Base-by-base conservation (phyloP, 1,139 yeast genomes). In the Magnusiomyces magnusii region DNA sequence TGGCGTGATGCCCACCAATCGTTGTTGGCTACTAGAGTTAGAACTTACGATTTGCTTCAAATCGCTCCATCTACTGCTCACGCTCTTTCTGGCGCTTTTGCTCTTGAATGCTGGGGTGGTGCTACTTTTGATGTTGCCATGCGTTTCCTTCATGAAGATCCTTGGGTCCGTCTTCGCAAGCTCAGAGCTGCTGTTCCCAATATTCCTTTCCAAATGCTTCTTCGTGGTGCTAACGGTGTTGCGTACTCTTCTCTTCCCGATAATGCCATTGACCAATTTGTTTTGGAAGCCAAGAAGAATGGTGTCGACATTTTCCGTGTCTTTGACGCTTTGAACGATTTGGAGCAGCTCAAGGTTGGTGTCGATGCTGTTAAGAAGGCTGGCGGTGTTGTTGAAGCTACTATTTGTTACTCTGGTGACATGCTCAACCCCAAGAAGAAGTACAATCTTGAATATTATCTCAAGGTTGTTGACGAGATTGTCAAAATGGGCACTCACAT, bases 1-100 rank as follows among this genome's bases (percentile, higher is more conserved):
- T 93, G 99, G 99, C 89, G 99, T 84, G 99, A 93, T 76, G 99
- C 99, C 47, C 99, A 95, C 76, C 99, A 93, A 79, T 91, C 98
- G n/a, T 78, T 93, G 67, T 80, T 93, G 68, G 99, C 99, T 9
- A 95, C 99, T 51, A 87, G 99, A 76, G 95, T 93, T 47, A 86
- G 99, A 77, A 95, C 99, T 34, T 82, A 87, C 68, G 99, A 93
- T 74, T 78, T 93, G 69, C 78, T 86, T 60, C 88, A 91, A 65
- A 89, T 95, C 77, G 99, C 99, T 27, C 93, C 92, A 60, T 83
- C 95, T 58, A 93, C 99, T 39, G 89, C 97, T 1, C 85, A 87
- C 71, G 99, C 97, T 24, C 77, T 91, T 68, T 77, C 87, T 64
- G 95, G 95, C 61, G 95, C 96, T 1, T 95, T 90, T 75, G 95